A percentile compares a stretch with the other conserved stretches of the same genome.
These are phyloP conservation scores for Phytophthora sp. DNA, from an alignment of 352 stramenopile genomes.

Conservation along the genomic window DNA sequence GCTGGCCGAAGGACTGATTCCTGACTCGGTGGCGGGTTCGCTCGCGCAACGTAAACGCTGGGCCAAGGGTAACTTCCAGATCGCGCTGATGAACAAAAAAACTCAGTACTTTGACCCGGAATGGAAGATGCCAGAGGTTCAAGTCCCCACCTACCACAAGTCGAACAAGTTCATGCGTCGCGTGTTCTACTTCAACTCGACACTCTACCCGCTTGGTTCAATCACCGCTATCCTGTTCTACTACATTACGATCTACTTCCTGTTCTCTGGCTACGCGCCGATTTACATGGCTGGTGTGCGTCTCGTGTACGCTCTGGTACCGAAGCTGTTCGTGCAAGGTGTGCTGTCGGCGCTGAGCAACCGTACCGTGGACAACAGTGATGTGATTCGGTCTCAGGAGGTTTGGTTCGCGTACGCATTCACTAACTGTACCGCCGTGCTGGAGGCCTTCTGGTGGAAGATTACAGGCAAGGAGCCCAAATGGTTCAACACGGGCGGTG, in stretches of 20 bases:
- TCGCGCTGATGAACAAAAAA: constrained; percentile 85
- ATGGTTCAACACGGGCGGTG: constrained; percentile 85
- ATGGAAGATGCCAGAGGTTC: constrained; percentile 76
- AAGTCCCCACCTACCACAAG: constrained; percentile 67
- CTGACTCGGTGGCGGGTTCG: constrained; percentile 73
- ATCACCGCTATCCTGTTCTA: constrained; percentile 85
- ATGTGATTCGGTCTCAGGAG: constrained; percentile 84
- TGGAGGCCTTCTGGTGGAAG: constrained; percentile 86
- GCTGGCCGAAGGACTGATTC: constrained; percentile 76
- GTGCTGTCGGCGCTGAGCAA: constrained; percentile 82
- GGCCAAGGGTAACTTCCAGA: constrained; percentile 90
- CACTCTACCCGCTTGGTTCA: constrained; percentile 80
- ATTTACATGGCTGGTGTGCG: constrained; percentile 81
- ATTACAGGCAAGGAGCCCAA: constrained; percentile 79
- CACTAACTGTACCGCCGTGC: constrained; percentile 77
- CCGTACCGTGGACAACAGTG: constrained; percentile 84
- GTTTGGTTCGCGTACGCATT: constrained; percentile 88
- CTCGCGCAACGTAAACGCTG: constrained; percentile 83
- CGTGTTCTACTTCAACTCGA: constrained; percentile 85
- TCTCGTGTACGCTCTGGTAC: constrained; percentile 78
- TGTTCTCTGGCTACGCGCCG: constrained; percentile 80
- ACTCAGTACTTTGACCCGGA: constrained; percentile 80
- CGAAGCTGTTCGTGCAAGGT: constrained; percentile 80
- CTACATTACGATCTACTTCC: constrained; percentile 88
- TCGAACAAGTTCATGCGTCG: constrained; percentile 76